Conservation (phyloP, 2,329 filamentous ascomycete genomes). For the Pestalotiopsis fici region DNA sequence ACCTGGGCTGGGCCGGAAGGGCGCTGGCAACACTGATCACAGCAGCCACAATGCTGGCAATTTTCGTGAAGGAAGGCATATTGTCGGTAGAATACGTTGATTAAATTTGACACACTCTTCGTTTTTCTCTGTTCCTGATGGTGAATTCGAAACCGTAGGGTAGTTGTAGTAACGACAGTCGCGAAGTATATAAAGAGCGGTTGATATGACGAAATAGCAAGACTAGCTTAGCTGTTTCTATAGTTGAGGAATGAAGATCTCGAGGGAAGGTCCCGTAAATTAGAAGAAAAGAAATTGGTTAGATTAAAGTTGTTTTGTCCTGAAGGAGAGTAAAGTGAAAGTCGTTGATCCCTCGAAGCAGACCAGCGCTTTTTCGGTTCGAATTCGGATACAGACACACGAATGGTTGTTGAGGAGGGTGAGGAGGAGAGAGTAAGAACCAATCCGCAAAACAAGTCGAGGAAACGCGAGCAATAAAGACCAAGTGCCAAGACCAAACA, state of each 20-base stretch:
- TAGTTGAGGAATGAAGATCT: too few relatives aligned
- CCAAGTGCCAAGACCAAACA: constrained; percentile 15
- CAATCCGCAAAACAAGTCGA: constrained; percentile 25
- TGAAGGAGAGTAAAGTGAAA: constrained; percentile 31
- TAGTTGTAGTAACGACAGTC: constrained; percentile 14
- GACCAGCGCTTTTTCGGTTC: constrained; percentile 49
- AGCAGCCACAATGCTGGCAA: constrained; percentile 39
- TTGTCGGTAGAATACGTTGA: constrained; percentile 25
- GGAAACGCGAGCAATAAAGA: constrained; percentile 30
- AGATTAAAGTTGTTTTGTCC: constrained; percentile 33
- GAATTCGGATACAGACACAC: constrained; percentile 26
- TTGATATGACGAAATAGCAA: constrained; percentile 28
- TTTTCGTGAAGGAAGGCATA: constrained; percentile 51
- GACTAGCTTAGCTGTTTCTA: constrained; percentile 41
- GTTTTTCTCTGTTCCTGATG: constrained; percentile 19
- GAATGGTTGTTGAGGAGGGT: constrained; percentile 29
- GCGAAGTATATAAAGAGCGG: constrained; percentile 14
- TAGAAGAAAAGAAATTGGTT: constrained; percentile 29
- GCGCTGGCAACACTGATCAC: constrained; percentile 48
- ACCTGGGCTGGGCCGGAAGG: constrained; percentile 43
- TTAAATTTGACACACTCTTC: constrained; percentile 23
- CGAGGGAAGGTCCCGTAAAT: too few relatives aligned
- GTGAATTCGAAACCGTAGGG: constrained; percentile 11
- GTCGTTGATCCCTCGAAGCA: constrained; percentile 44
- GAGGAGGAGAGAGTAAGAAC: constrained; percentile 25